phyloP scores from a whole-genome alignment of 2,329 filamentous ascomycete genomes.

The Lecanicillium sp. region DNA sequence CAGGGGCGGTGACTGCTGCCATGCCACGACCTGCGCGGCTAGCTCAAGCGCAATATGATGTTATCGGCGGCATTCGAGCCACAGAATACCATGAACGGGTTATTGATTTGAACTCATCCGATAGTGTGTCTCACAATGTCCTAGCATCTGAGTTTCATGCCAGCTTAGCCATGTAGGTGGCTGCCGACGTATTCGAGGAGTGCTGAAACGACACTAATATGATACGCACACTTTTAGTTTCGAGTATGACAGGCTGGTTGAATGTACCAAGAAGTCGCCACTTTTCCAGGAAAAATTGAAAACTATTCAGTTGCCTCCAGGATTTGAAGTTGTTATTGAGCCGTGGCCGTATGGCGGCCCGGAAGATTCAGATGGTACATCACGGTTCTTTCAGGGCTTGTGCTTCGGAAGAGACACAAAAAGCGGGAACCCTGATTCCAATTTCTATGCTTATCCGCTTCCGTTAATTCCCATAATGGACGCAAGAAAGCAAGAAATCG shows the following conservation, averaged over 20 bases:
- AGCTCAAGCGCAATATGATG: conserved; percentile 34
- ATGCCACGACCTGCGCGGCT: conserved; percentile 24
- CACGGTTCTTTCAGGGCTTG: conserved; percentile 24
- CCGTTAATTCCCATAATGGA: conserved; percentile 37
- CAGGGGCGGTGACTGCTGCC: conserved; percentile 19
- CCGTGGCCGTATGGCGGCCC: conserved; percentile 26
- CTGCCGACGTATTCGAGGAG: too few species aligned
- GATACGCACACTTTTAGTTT: too few species aligned
- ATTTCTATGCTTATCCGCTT: conserved; percentile 48
- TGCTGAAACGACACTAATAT: neutral
- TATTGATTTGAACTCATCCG: conserved; percentile 21
- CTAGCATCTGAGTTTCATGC: conserved; percentile 21
- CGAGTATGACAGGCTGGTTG: conserved; percentile 27
- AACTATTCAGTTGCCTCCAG: conserved; percentile 18
- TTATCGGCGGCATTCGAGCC: conserved; percentile 18
- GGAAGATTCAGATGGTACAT: conserved; percentile 20
- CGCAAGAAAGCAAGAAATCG: conserved; percentile 18
- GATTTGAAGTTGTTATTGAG: conserved; percentile 23
- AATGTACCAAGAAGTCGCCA: conserved; percentile 19
- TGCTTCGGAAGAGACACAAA: conserved; percentile 22
- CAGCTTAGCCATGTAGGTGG: conserved; percentile 21
- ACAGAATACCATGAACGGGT: conserved; percentile 25
- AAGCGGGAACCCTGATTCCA: conserved; percentile 37
- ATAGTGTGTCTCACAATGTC: conserved; percentile 17
- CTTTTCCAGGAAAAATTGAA: conserved; percentile 23